Evolutionary conservation across 2,329 filamentous ascomycete species (phyloP).

Genomic region (Penicillium oxalicum): DNA sequence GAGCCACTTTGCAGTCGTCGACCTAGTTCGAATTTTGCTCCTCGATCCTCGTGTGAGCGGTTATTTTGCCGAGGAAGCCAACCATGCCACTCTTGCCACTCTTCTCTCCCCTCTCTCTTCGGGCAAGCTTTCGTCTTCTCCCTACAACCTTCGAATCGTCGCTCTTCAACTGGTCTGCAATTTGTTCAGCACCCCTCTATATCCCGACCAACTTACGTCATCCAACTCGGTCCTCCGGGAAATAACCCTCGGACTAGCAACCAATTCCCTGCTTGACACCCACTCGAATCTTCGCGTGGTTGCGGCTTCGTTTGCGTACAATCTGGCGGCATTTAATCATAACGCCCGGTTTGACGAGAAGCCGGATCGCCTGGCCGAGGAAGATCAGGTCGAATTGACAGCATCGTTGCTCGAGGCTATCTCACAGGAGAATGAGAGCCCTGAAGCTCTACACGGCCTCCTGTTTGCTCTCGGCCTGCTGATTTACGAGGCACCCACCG

Average conservation of each 20-base stretch:
- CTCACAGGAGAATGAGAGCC: slow-evolving; percentile 44
- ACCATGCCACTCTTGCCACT: slow-evolving; percentile 56
- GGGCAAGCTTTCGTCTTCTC: slow-evolving; percentile 53
- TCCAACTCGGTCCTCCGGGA: slow-evolving; percentile 47
- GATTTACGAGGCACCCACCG: slow-evolving; percentile 61
- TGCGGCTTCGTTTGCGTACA: slow-evolving; percentile 77
- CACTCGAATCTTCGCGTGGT: slow-evolving; percentile 73
- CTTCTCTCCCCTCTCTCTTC: slow-evolving; percentile 47
- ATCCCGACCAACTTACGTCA: slow-evolving; percentile 56
- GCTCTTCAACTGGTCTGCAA: slow-evolving; percentile 82
- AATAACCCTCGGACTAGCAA: slow-evolving; percentile 63
- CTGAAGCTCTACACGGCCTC: slow-evolving; percentile 70
- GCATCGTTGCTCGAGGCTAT: slow-evolving; percentile 77
- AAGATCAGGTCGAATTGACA: slow-evolving; percentile 71
- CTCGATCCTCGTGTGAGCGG: slow-evolving; percentile 72
- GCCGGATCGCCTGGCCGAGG: slow-evolving; percentile 57
- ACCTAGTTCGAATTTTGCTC: slow-evolving; percentile 73
- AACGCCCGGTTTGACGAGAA: slow-evolving; percentile 55
- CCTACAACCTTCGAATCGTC: slow-evolving; percentile 78
- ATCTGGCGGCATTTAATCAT: slow-evolving; percentile 67
- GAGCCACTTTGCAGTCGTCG: slow-evolving; percentile 72
- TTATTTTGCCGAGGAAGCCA: slow-evolving; percentile 71
- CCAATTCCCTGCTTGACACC: slow-evolving; percentile 71
- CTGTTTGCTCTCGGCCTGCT: slow-evolving; percentile 70
- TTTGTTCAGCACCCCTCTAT: slow-evolving; percentile 72